phyloP scores from a whole-genome alignment of 176 grass and related monocot genomes.

The Echinochloa phyllopogon region DNA sequence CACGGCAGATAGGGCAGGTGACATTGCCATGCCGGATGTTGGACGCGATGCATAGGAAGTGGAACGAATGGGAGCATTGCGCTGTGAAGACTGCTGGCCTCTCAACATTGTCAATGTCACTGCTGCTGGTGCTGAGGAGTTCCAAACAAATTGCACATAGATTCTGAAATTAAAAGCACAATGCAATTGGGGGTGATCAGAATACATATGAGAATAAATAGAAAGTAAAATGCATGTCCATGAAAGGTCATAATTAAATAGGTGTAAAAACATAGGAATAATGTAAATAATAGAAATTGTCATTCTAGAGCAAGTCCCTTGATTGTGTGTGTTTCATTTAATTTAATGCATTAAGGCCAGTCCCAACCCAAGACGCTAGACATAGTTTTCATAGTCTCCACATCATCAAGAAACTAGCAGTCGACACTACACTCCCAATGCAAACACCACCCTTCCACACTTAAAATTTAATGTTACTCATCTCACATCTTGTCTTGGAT shows the following conservation, averaged over 20 bases:
- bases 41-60: constrained; percentile 88
- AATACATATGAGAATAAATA: not conserved
- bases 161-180: constrained; percentile 57
- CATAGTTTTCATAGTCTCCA: too few species aligned
- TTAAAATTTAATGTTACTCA: too few species aligned
- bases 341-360: not conserved
- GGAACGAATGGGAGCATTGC: constrained; percentile 84
- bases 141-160: constrained; percentile 94
- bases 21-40: constrained; percentile 89
- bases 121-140: constrained; percentile 48
- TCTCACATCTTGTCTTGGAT: too few species aligned
- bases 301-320: not conserved
- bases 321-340: not conserved
- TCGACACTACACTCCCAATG: too few species aligned
- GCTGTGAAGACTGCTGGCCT: constrained; percentile 71
- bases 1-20: constrained; percentile 91
- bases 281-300: not conserved
- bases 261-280: not conserved
- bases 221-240: not conserved
- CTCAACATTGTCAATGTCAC: constrained; percentile 14
- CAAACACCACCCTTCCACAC: too few species aligned
- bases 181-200: not conserved
- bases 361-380: too few species aligned
- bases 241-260: not conserved
- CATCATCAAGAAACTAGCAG: too few species aligned